Evolutionary conservation across 2,329 filamentous ascomycete genomes (phyloP), one percentile per base, ranked within the genome.

Genomic region (Cercospora zeae-maydis): DNA sequence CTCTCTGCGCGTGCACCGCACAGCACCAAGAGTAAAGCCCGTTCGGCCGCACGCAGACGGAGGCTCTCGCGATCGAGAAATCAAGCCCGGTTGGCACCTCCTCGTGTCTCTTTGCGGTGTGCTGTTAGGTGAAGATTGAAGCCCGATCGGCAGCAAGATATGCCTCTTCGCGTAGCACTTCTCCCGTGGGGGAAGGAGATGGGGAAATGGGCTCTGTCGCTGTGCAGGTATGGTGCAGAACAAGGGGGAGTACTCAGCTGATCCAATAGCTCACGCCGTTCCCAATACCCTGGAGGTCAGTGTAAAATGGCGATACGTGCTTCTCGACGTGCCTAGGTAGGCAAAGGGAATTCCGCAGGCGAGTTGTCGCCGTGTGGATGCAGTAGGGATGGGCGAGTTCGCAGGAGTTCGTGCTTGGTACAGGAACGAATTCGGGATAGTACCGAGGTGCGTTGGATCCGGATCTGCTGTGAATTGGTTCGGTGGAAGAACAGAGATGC

Each of bases 1-100:
- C 42, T 64, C 63, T 64, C 39, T 58, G 63, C 63, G 59, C 49
- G 19, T 34, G 24, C 56, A 60, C 63, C 49, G 11, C 45, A 31
- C 59, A 57, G 59, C 53, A 49, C 45, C 31, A 52, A 59, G 45
- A 59, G n/a, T 51, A n/a, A 33, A 51, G 33, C 42, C 57, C 57
- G 57, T 19, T 51, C 45, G 57, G 57, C 57, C 31, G 45, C 45
- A 59, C 57, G 45, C 57, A 59, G 57, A 59, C 52, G 57, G 36
- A 59, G 57, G 57, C 57, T 59, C 57, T 59, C 57, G 57, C 57
- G 57, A 52, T 52, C 33, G 54, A 57, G 52, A 51, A 57, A 62
- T 59, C 57, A 36, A 59, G 57, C 57, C 57, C 57, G 45, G 31
- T 51, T 37, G 57, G 45, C 57, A 59, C 57, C 57, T 59, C 57